These are phyloP conservation scores for Xylaria longipes DNA, from an alignment of 495 filamentous ascomycete species.

Conservation along the genomic window DNA sequence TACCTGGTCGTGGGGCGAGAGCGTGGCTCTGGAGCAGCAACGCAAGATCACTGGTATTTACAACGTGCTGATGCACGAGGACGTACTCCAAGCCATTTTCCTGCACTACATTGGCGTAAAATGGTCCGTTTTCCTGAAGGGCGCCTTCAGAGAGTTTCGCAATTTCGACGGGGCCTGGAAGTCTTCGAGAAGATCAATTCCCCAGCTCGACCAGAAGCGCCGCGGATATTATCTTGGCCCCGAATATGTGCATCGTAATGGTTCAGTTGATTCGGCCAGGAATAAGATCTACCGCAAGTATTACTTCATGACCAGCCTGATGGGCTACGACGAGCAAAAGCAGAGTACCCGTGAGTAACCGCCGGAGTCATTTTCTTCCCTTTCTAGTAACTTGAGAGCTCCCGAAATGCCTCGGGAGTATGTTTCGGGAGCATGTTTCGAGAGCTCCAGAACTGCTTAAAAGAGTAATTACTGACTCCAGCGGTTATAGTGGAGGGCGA, in stretches of 20 bases:
- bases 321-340: constrained; percentile 37
- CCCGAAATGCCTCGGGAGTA: too few relatives aligned
- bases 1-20: constrained; percentile 66
- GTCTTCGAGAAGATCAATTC: constrained; percentile 45
- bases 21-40: constrained; percentile 64
- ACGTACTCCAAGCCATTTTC: constrained; percentile 69
- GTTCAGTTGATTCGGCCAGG: constrained; percentile 45
- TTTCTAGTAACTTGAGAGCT: too few relatives aligned
- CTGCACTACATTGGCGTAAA: constrained; percentile 68
- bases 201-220: constrained; percentile 51
- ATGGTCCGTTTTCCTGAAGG: constrained; percentile 65
- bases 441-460: too few relatives aligned
- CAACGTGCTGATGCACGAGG: constrained; percentile 69
- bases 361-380: too few relatives aligned
- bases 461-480: too few relatives aligned
- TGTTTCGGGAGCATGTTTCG: too few relatives aligned
- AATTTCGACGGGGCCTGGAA: constrained; percentile 51
- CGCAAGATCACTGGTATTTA: constrained; percentile 68
- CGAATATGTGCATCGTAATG: constrained; percentile 7
- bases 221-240: constrained; percentile 56
- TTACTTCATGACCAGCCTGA: constrained; percentile 63
- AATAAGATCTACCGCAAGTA: constrained; percentile 48
- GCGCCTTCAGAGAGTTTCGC: constrained; percentile 52
- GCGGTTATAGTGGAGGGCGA: constrained; percentile 52
- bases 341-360: constrained; percentile 29